Conservation (phyloP, 805 yeast genomes). For the Schwanniomyces pseudopolymorphus region DNA sequence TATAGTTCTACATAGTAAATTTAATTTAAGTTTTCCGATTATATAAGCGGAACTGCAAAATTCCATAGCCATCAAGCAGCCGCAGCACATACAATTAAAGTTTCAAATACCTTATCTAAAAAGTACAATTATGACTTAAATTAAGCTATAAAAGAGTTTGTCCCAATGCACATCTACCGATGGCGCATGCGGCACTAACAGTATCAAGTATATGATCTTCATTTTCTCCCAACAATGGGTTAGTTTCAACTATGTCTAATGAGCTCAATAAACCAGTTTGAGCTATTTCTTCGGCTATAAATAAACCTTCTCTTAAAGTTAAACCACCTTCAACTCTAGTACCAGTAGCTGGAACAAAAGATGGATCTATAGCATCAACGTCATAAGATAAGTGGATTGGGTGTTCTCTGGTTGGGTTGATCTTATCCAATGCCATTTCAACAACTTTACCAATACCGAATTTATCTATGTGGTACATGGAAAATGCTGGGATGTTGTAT, state of each 20-base stretch:
- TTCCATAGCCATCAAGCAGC: neutral
- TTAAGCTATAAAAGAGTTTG: slow-evolving; percentile 63
- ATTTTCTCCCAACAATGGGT: slow-evolving; percentile 81
- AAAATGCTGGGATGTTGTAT: slow-evolving; percentile 74
- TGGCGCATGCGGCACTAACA: slow-evolving; percentile 83
- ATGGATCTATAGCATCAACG: slow-evolving; percentile 95
- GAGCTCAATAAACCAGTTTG: slow-evolving; percentile 86
- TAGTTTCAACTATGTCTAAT: slow-evolving; percentile 89
- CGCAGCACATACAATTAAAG: neutral
- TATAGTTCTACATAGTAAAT: neutral
- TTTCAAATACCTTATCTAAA: no score
- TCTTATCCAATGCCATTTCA: slow-evolving; percentile 80
- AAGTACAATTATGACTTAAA: neutral
- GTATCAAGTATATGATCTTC: slow-evolving; percentile 80
- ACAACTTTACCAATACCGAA: slow-evolving; percentile 90
- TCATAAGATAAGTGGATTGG: slow-evolving; percentile 93
- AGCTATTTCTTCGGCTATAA: slow-evolving; percentile 87
- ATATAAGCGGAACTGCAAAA: neutral
- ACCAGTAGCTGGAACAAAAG: slow-evolving; percentile 94
- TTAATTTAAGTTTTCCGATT: neutral
- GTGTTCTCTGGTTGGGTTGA: slow-evolving; percentile 63
- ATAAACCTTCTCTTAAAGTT: slow-evolving; percentile 91
- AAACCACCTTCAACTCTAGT: slow-evolving; percentile 97
- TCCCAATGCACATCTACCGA: slow-evolving; percentile 92
- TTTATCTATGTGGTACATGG: slow-evolving; percentile 95